Base-by-base conservation (phyloP, 306 rosid genomes). In the Trifolium fragiferum region DNA sequence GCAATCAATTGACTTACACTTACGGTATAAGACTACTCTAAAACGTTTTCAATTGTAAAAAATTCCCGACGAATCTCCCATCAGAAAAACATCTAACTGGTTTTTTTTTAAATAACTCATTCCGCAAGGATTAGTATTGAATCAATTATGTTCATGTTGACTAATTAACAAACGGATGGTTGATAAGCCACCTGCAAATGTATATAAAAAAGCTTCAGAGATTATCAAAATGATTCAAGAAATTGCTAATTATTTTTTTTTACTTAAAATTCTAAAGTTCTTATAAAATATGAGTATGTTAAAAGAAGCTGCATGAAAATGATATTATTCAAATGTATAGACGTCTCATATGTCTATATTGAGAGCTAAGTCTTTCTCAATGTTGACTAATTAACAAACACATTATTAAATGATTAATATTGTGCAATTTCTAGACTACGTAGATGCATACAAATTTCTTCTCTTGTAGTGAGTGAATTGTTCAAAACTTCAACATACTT, bases 111-210 rank as follows among this genome's bases (percentile, higher is more conserved):
- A n/a, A n/a, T n/a, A n/a, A n/a, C n/a, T n/a, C n/a, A n/a, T n/a
- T n/a, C n/a, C n/a, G n/a, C n/a, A n/a, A n/a, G n/a, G n/a, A n/a
- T n/a, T n/a, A n/a, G n/a, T n/a, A n/a, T n/a, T n/a, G n/a, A n/a
- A n/a, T n/a, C n/a, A n/a, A n/a, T n/a, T n/a, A n/a, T n/a, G n/a
- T n/a, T n/a, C n/a, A n/a, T n/a, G n/a, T n/a, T 40, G 68, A 76
- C 74, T 41, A 41, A 19, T 55, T 55, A 76, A 76, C 80, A 41
- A 76, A 75, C 7, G 8, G 65, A 50, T 65, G 41, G 64, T 3
- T 10, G 19, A 27, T 67, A 7, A 76, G 43, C 47, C 51, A 55
- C 50, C 79, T 50, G 65, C 14, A 33, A 27, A 63, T 9, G 13
- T 18, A 18, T 46, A 18, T 23, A 75, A 65, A 74, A 2, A 10